Evolutionary conservation across 345 rosid species (phyloP).

Genomic region (Melaleuca quinquenervia): DNA sequence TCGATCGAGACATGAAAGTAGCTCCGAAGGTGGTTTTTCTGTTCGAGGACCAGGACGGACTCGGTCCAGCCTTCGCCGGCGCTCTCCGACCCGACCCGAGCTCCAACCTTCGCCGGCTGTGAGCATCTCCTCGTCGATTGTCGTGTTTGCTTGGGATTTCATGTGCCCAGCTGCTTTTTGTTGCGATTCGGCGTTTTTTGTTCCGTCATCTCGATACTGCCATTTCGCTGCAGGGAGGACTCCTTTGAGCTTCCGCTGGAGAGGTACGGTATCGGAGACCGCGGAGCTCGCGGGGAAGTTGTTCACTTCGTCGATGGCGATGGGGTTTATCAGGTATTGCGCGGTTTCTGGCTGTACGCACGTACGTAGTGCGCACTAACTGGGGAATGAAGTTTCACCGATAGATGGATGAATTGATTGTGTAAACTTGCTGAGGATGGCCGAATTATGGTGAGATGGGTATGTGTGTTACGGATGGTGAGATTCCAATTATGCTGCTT

Average conservation of each 20-base stretch:
- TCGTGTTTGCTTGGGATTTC: background rate
- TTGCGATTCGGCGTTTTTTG: background rate
- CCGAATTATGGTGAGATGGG: background rate
- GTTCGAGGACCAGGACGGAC: constrained; percentile 37
- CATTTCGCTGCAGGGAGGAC: constrained; percentile 31
- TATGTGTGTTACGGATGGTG: background rate
- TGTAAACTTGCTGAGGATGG: background rate
- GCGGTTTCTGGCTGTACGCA: background rate
- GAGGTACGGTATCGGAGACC: constrained; percentile 30
- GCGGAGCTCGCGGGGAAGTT: constrained; percentile 28
- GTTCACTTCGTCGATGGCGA: constrained; percentile 40
- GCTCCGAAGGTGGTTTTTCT: constrained; percentile 46
- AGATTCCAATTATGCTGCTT: background rate
- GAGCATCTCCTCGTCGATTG: constrained; percentile 5
- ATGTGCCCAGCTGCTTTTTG: background rate
- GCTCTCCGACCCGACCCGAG: constrained; percentile 34
- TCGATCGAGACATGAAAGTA: constrained; percentile 29
- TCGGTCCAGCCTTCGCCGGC: constrained; percentile 28
- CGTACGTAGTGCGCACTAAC: background rate
- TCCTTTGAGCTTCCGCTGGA: constrained; percentile 43
- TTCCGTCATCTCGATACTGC: background rate
- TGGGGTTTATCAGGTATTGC: constrained; percentile 44
- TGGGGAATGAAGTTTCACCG: background rate
- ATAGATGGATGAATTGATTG: background rate
- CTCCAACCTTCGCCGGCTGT: constrained; percentile 39